Evolutionary conservation across 208 protist genomes (phyloP), one percentile per base, ranked within the genome.

Genomic region (Blastocrithidia nonstop): DNA sequence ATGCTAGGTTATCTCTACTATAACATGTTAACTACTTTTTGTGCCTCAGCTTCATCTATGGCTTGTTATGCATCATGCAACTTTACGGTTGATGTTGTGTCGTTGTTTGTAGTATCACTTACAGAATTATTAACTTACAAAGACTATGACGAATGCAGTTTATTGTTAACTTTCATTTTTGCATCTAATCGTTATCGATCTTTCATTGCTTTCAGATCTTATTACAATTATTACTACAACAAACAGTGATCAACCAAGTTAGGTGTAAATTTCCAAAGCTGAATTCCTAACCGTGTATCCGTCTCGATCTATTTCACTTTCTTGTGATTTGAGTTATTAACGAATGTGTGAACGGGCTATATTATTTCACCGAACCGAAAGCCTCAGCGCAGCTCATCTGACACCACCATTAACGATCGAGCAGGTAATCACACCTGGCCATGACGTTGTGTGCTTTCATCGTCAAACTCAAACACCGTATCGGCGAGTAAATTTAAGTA

Each of bases 351-450:
- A 23, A 23, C 28, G 17, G 67, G 60, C 20, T 71, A 65, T 1
- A 63, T 56, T 19, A 29, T 33, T 50, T 92, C 78, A 6, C 83
- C 83, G 29, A 85, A 80, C 21, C 83, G 74, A 33, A 81, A 88
- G 7, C 83, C 83, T 78, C 83, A 92, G 2, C 83, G 71, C 3
- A 59, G 61, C 62, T 92, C 83, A n/a, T 66, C 83, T 0, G 75
- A 80, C 32, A 74, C 69, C n/a, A 42, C 39, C 71, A 88, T 65
- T 1, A 88, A 41, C 11, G 78, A 57, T 13, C 83, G 64, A 20
- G 73, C 57, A 0, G 83, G 83, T 0, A 92, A 50, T 26, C 65
- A 62, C 19, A 75, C 78, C 49, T 81, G 59, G 7, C 83, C 83
- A 0, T 42, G 15, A 6, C 83, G 71, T n/a, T 70, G 55, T 8